These are phyloP conservation scores for Closterium sp. DNA, from an alignment of 139 green algal species.

Conservation along the genomic window DNA sequence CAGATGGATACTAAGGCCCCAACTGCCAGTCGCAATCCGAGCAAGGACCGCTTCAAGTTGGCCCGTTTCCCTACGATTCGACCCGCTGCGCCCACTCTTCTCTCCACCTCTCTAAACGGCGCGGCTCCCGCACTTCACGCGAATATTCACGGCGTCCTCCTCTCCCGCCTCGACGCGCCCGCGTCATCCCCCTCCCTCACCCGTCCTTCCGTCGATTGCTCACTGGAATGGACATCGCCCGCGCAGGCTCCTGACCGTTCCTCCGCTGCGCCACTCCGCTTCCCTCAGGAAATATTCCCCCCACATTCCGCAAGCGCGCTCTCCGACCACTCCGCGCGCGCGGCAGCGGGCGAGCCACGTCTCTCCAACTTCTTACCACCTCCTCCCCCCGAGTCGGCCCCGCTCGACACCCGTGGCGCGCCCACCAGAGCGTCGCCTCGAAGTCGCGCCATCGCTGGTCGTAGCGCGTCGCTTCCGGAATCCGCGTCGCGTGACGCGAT, in stretches of 20 bases:
- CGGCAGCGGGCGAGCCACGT: background rate
- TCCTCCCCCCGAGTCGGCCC: background rate
- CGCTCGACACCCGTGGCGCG: background rate
- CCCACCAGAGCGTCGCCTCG: background rate
- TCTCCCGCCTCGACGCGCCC: background rate
- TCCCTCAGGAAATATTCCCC: background rate
- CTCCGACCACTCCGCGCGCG: background rate
- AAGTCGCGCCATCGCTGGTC: background rate
- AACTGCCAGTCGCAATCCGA: background rate
- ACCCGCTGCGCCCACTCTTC: background rate
- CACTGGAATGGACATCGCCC: background rate
- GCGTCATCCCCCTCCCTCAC: background rate
- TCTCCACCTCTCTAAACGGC: background rate
- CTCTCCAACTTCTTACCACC: background rate
- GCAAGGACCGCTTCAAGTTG: background rate
- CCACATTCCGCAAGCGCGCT: background rate
- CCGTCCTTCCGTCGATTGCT: background rate
- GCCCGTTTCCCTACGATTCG: background rate
- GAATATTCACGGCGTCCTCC: background rate
- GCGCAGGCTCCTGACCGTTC: background rate
- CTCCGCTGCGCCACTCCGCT: background rate
- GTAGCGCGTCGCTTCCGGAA: background rate
- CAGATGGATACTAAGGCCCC: background rate
- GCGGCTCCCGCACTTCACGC: background rate
- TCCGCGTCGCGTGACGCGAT: background rate